These are phyloP conservation scores for Boletus huronensis DNA, from an alignment of 768 basidiomycete species.

Conservation along the genomic window DNA sequence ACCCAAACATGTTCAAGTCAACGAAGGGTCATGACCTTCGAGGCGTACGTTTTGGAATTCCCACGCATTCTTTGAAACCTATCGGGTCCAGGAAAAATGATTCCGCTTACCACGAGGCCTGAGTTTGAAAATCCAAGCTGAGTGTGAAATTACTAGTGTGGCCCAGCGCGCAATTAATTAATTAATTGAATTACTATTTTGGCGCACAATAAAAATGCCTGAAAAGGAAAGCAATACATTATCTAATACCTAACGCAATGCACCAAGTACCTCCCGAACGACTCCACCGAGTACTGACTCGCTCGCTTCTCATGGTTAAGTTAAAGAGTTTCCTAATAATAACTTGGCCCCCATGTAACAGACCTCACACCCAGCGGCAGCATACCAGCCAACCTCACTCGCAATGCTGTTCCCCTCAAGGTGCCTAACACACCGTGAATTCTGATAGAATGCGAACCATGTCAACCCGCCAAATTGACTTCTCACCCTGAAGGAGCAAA, in stretches of 20 bases:
- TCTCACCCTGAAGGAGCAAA: neutral
- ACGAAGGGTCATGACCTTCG: no score
- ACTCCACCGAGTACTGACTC: no score
- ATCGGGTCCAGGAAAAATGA: no score
- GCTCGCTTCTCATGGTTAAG: neutral
- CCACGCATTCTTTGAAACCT: no score
- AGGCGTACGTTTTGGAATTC: no score
- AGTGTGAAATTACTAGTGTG: neutral
- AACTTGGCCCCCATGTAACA: neutral
- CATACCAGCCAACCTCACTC: neutral
- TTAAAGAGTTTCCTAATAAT: neutral
- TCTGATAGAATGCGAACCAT: neutral
- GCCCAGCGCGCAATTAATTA: neutral
- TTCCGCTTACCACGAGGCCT: neutral
- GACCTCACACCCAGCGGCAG: conserved; percentile 20
- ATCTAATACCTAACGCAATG: neutral
- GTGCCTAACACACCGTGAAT: neutral
- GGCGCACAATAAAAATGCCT: neutral
- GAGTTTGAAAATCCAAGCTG: neutral
- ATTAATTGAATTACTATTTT: neutral
- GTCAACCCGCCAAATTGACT: neutral
- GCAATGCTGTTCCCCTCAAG: neutral
- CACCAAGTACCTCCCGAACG: neutral
- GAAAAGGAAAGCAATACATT: neutral
- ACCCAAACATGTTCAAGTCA: no score